These are phyloP conservation scores for Leccinum obscurum DNA, from an alignment of 768 basidiomycete species.

Conservation along the genomic window DNA sequence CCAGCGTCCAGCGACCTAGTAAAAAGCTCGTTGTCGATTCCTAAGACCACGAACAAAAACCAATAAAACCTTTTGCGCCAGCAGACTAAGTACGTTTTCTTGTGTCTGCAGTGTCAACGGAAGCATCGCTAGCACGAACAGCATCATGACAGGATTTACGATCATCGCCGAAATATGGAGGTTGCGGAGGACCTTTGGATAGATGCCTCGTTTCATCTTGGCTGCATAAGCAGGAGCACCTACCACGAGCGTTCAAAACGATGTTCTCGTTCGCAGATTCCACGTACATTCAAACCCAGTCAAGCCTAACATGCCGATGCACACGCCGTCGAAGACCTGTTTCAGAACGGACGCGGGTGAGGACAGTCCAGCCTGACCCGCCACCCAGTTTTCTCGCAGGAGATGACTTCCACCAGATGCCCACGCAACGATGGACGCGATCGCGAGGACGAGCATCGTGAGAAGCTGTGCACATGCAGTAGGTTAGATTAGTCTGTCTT, in stretches of 20 bases:
- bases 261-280: background rate
- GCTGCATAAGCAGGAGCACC: slow-evolving; percentile 68
- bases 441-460: slow-evolving; percentile 56
- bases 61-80: slow-evolving; percentile 53
- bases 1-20: slow-evolving; percentile 59
- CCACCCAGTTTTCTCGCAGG: slow-evolving; percentile 56
- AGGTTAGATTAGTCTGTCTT: background rate
- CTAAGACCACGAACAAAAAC: background rate
- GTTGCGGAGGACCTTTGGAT: slow-evolving; percentile 63
- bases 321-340: slow-evolving; percentile 65
- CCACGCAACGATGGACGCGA: slow-evolving; percentile 55
- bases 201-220: slow-evolving; percentile 54
- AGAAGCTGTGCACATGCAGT: slow-evolving; percentile 38
- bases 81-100: slow-evolving; percentile 64
- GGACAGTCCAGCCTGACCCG: slow-evolving; percentile 30
- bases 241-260: slow-evolving; percentile 13
- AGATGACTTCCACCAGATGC: slow-evolving; percentile 45
- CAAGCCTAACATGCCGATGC: slow-evolving; percentile 69
- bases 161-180: slow-evolving; percentile 59
- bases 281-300: slow-evolving; percentile 67
- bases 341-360: slow-evolving; percentile 36
- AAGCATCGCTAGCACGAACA: slow-evolving; percentile 59
- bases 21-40: background rate
- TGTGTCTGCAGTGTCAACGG: slow-evolving; percentile 49
- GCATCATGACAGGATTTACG: slow-evolving; percentile 55